Percentiles rank a stretch among this genome's conserved stretches.
Conservation (phyloP, 495 filamentous ascomycete species). For the Acidomyces sp. region DNA sequence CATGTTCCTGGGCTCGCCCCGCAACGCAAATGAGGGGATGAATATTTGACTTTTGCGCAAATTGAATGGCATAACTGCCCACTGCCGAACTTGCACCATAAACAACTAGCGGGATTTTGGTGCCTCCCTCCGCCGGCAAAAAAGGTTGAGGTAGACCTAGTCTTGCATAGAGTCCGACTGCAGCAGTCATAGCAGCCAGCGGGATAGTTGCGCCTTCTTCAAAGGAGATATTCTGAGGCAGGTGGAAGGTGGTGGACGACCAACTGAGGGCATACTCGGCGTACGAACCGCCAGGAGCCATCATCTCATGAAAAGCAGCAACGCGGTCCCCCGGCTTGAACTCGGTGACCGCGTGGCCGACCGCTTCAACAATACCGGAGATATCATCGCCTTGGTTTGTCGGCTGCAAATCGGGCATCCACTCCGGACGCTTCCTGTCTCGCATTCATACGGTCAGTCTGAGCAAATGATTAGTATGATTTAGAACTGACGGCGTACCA, state of each 20-base stretch:
- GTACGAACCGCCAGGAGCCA: slow-evolving; percentile 43
- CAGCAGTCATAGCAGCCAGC: slow-evolving; percentile 62
- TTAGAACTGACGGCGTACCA: slow-evolving; percentile 8
- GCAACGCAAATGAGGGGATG: slow-evolving; percentile 63
- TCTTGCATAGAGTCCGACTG: slow-evolving; percentile 45
- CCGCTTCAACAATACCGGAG: slow-evolving; percentile 49
- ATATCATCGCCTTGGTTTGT: slow-evolving; percentile 60
- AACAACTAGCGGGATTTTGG: slow-evolving; percentile 43
- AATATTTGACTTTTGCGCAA: slow-evolving; percentile 53
- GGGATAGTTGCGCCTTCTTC: slow-evolving; percentile 66
- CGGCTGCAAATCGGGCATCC: slow-evolving; percentile 6
- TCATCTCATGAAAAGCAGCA: slow-evolving; percentile 54
- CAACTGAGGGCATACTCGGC: slow-evolving; percentile 59
- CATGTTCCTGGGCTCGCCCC: slow-evolving; percentile 42
- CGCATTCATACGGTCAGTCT: too few species aligned
- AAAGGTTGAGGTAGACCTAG: slow-evolving; percentile 55
- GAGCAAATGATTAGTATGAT: too few species aligned
- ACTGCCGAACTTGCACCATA: slow-evolving; percentile 58
- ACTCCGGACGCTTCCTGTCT: slow-evolving; percentile 29
- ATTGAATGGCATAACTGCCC: slow-evolving; percentile 54
- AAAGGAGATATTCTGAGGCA: slow-evolving; percentile 50
- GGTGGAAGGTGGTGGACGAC: slow-evolving; percentile 54
- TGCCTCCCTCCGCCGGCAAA: slow-evolving; percentile 28
- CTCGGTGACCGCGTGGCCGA: slow-evolving; percentile 47
- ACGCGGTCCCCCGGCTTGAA: slow-evolving; percentile 59